phyloP scores from a whole-genome alignment of 1,139 yeast genomes.

The Yamadazyma spencermartinsiae region DNA sequence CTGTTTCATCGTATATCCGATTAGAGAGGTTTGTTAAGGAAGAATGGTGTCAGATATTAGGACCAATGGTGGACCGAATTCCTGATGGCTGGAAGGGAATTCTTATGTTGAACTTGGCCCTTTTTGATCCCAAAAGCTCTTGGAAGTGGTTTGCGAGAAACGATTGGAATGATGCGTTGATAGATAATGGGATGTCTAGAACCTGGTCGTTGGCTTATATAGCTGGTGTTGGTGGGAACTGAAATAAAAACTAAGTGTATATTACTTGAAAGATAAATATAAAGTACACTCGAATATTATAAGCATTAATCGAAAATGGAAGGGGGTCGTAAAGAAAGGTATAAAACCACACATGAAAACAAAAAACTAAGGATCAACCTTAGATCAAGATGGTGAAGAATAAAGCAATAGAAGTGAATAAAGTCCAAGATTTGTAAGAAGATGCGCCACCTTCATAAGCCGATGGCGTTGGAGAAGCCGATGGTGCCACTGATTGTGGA shows the following conservation, averaged over 20 bases:
- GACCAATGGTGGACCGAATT: conserved; percentile 30
- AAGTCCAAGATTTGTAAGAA: conserved; percentile 4
- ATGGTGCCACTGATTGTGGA: conserved; percentile 1
- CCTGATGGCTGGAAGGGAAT: conserved; percentile 51
- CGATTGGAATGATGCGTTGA: conserved; percentile 39
- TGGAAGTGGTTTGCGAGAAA: conserved; percentile 41
- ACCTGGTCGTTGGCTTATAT: conserved; percentile 47
- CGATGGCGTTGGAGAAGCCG: background rate
- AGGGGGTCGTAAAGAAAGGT: background rate
- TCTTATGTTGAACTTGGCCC: conserved; percentile 40
- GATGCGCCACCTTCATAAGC: conserved; percentile 6
- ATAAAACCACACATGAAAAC: background rate
- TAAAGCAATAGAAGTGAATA: conserved; percentile 5
- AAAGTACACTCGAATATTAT: too few species aligned
- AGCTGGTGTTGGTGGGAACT: conserved; percentile 37
- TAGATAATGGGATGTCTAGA: conserved; percentile 47
- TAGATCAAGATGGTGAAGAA: conserved; percentile 6
- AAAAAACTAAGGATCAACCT: background rate
- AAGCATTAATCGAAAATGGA: background rate
- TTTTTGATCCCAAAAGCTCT: conserved; percentile 35
- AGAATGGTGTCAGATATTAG: conserved; percentile 44
- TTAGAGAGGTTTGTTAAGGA: conserved; percentile 36
- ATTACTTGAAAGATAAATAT: conserved; percentile 1
- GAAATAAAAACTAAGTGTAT: background rate
- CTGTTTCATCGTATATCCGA: conserved; percentile 42